Evolutionary conservation across 75 land plant genomes (phyloP), one percentile per base, ranked within the genome.

Genomic region (Pinus taeda): DNA sequence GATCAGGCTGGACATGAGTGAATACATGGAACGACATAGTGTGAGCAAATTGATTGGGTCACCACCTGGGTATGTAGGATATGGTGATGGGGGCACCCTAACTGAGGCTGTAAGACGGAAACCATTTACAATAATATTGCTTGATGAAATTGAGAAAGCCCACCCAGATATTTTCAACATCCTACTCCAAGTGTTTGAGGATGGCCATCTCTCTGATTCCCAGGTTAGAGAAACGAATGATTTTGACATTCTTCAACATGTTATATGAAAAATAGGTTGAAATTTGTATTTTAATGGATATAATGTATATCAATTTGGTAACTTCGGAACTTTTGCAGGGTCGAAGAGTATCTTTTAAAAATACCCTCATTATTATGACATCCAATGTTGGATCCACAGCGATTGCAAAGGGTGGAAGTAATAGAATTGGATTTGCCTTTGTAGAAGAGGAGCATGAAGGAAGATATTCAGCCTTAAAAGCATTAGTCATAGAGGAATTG

Each of bases 111-210:
- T 97, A 30, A 83, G 99, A 63, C 85, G 93, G 78, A 81, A 78
- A 55, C 98, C 99, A 59, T 95, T 90, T 74, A 92, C 95, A n/a
- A 88, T 94, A 37, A 78, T 97, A 30, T 82, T 97, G 67, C 84
- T 97, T 69, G 99, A 97, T 83, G 99, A 95, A 74, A 92, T 97
- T 74, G 99, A 97, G 78, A 97, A 97, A 81, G 99, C 99, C 24
- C 99, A 97, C 71, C 95, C 95, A 21, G 98, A 90, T 88, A 81
- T 95, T 66, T 94, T 94, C 79, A 97, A 94, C 70, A 92, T 97
- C 73, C 89, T 97, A 9, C 92, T 97, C 56, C 98, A 97, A 83
- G 33, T 97, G 24, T 92, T 97, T 91, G 99, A 94, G 81, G 99
- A 97, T 78, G 99, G 99, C 4, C 90, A 87, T 78, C 91, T 97